Percentiles rank a stretch among this genome's conserved stretches.
phyloP scores from a whole-genome alignment of 495 filamentous ascomycete genomes.

The Trichoderma orchidacearum region DNA sequence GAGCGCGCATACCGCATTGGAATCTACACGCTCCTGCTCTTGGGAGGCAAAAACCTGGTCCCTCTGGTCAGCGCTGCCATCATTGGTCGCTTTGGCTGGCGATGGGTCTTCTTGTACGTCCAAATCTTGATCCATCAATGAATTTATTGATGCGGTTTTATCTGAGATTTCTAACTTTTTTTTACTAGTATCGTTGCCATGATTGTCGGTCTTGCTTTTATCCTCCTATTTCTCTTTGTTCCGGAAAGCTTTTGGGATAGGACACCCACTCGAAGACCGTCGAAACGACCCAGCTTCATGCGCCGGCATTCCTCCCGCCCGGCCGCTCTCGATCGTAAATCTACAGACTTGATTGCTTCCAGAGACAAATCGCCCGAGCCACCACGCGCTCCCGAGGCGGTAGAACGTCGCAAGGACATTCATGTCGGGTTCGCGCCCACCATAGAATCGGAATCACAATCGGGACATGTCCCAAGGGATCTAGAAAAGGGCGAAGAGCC shows the following conservation, averaged over 20 bases:
- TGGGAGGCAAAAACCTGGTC: slow-evolving; percentile 87
- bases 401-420: slow-evolving; percentile 5
- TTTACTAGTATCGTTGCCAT: slow-evolving; percentile 64
- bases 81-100: slow-evolving; percentile 66
- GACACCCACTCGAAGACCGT: slow-evolving; percentile 40
- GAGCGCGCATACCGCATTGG: slow-evolving; percentile 89
- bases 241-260: slow-evolving; percentile 97
- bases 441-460: not conserved
- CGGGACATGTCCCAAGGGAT: not conserved
- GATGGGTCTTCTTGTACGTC: slow-evolving; percentile 81
- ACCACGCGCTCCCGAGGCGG: not conserved
- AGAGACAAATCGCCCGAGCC: slow-evolving; percentile 1
- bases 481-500: not conserved
- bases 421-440: slow-evolving; percentile 46
- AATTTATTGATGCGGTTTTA: not conserved
- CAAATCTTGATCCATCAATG: not conserved
- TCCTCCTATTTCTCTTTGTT: slow-evolving; percentile 76
- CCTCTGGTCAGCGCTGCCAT: slow-evolving; percentile 81
- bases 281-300: slow-evolving; percentile 22
- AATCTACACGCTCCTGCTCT: slow-evolving; percentile 82
- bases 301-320: slow-evolving; percentile 24
- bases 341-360: not conserved
- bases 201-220: slow-evolving; percentile 59
- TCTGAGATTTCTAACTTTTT: not conserved
- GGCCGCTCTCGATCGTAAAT: not conserved